A percentile compares a stretch with the other conserved stretches of the same genome.
phyloP scores from a whole-genome alignment of 805 yeast genomes.

The Allodekkera sacchari region DNA sequence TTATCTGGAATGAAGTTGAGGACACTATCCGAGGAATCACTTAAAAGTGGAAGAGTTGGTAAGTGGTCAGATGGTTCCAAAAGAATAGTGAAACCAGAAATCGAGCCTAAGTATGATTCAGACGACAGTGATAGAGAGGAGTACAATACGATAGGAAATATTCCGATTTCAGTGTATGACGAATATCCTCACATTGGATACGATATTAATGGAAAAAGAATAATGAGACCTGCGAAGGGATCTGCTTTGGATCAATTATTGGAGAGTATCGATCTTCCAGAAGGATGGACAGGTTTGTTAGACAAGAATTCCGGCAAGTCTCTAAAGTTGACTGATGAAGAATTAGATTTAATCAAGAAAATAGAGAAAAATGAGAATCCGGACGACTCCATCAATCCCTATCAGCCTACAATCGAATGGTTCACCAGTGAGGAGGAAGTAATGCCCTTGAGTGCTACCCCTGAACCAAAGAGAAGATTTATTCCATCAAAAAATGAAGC shows the following conservation, averaged over 20 bases:
- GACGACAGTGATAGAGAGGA: conserved; percentile 85
- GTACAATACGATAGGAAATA: conserved; percentile 83
- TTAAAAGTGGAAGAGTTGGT: conserved; percentile 31
- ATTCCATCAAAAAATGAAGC: conserved; percentile 97
- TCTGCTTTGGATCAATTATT: conserved; percentile 85
- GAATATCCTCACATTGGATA: conserved; percentile 97
- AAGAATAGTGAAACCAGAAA: conserved; percentile 79
- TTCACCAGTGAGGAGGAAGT: conserved; percentile 76
- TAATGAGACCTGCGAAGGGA: conserved; percentile 98
- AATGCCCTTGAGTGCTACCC: conserved; percentile 89
- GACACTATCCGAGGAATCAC: conserved; percentile 34
- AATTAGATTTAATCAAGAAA: conserved; percentile 78
- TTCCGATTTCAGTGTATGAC: conserved; percentile 89
- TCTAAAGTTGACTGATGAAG: conserved; percentile 78
- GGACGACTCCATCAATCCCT: conserved; percentile 73
- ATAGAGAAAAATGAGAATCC: conserved; percentile 81
- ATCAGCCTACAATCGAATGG: conserved; percentile 94
- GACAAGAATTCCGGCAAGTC: conserved; percentile 84
- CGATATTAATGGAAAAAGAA: conserved; percentile 93
- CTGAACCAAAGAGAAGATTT: conserved; percentile 96
- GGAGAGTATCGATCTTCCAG: conserved; percentile 89
- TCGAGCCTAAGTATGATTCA: conserved; percentile 88
- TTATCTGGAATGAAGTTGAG: conserved; percentile 47
- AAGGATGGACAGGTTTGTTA: conserved; percentile 96
- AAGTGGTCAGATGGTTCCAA: conserved; percentile 71